These are phyloP conservation scores for Didymosphaeria variabile DNA, from an alignment of 2,329 filamentous ascomycete genomes.

Conservation along the genomic window DNA sequence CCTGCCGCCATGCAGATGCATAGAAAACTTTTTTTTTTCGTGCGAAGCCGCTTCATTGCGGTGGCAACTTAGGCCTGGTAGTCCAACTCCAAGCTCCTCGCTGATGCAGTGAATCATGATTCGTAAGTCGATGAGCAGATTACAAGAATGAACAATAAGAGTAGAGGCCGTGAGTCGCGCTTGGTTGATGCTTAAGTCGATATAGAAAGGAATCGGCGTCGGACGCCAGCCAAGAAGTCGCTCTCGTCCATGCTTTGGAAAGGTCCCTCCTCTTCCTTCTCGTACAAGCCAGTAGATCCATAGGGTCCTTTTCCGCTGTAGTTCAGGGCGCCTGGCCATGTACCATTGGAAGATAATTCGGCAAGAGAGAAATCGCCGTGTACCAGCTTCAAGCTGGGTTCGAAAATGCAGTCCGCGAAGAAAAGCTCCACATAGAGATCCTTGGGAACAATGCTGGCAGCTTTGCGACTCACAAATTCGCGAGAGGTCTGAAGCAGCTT, in stretches of 20 bases:
- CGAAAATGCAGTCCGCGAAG: conserved; percentile 62
- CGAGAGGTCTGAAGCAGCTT: conserved; percentile 54
- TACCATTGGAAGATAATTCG: conserved; percentile 49
- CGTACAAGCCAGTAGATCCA: conserved; percentile 59
- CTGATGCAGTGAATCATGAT: conserved; percentile 41
- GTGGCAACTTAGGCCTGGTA: conserved; percentile 42
- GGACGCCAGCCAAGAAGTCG: conserved; percentile 50
- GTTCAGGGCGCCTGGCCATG: conserved; percentile 51
- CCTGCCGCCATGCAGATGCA: conserved; percentile 1
- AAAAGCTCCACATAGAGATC: conserved; percentile 60
- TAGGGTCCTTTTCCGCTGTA: conserved; percentile 59
- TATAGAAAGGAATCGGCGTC: conserved; percentile 47
- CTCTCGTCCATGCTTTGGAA: conserved; percentile 51
- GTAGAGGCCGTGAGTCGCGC: conserved; percentile 25
- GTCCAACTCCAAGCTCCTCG: conserved; percentile 45
- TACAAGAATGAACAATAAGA: conserved; percentile 33
- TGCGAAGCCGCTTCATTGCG: conserved; percentile 27
- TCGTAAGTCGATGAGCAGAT: conserved; percentile 30
- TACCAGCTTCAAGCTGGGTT: conserved; percentile 55
- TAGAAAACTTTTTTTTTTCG: conserved; percentile 27
- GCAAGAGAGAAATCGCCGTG: conserved; percentile 60
- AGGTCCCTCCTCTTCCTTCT: conserved; percentile 56
- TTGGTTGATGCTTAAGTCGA: conserved; percentile 39
- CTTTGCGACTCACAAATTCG: conserved; percentile 49
- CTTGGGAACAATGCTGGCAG: conserved; percentile 46